Percentiles rank a stretch among this genome's conserved stretches.
These are phyloP conservation scores for Tuber calosporum DNA, from an alignment of 495 filamentous ascomycete species.

Conservation along the genomic window DNA sequence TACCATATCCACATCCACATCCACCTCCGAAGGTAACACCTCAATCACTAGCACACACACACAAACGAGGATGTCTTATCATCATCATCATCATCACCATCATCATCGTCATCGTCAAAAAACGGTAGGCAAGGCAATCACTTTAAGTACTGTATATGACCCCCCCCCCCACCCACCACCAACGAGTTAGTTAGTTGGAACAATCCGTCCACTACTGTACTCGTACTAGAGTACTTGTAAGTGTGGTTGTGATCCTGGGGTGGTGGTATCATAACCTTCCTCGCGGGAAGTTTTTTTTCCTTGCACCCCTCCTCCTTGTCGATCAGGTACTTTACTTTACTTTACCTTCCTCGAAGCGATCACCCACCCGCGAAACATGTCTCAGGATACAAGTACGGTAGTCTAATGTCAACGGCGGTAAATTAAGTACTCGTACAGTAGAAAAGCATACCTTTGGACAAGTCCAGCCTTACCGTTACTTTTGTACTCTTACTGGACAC, in stretches of 20 bases:
- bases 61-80: not conserved
- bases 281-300: not conserved
- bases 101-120: too few relatives aligned
- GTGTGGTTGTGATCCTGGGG: not conserved
- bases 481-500: too few relatives aligned
- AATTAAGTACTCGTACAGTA: too few relatives aligned
- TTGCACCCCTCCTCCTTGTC: not conserved
- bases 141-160: too few relatives aligned
- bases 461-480: not conserved
- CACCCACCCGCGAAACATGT: constrained; percentile 2
- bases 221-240: too few relatives aligned
- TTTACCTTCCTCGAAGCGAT: not conserved
- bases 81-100: too few relatives aligned
- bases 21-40: not conserved
- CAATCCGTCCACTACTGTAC: too few relatives aligned
- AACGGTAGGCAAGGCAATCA: not conserved
- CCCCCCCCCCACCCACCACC: too few relatives aligned
- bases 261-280: not conserved
- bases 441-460: too few relatives aligned
- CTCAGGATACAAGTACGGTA: not conserved
- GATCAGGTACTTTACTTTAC: constrained; percentile 1
- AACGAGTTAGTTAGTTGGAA: too few relatives aligned
- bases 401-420: not conserved
- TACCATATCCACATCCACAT: too few relatives aligned
- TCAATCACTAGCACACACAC: not conserved